Evolutionary conservation across 2,329 filamentous ascomycete species (phyloP).

Genomic region (Colletotrichum higginsianum): DNA sequence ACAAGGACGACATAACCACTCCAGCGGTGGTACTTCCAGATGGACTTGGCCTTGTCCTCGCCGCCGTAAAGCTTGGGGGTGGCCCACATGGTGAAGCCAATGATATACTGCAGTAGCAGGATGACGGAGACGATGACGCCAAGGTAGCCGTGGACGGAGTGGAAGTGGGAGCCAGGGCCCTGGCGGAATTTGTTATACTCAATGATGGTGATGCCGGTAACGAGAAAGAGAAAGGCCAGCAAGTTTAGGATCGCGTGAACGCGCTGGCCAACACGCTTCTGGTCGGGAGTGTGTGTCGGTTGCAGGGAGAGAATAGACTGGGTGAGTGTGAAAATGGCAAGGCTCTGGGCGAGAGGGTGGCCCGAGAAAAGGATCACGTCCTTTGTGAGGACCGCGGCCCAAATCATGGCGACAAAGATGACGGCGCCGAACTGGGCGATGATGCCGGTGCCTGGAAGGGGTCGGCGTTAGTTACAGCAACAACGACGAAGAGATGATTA

Average conservation of each 20-base stretch:
- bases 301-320: slow-evolving; percentile 90
- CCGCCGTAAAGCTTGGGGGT: slow-evolving; percentile 82
- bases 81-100: slow-evolving; percentile 89
- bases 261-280: slow-evolving; percentile 76
- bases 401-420: slow-evolving; percentile 82
- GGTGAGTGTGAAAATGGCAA: slow-evolving; percentile 81
- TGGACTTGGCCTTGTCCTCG: slow-evolving; percentile 81
- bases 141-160: slow-evolving; percentile 84
- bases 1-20: slow-evolving; percentile 82
- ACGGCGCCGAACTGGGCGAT: slow-evolving; percentile 85
- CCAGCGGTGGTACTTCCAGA: slow-evolving; percentile 92
- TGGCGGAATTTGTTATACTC: slow-evolving; percentile 86
- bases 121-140: slow-evolving; percentile 82
- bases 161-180: slow-evolving; percentile 77
- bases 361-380: slow-evolving; percentile 86
- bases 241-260: slow-evolving; percentile 81
- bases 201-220: slow-evolving; percentile 78
- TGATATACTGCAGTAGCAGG: slow-evolving; percentile 79
- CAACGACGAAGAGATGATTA: slow-evolving; percentile 56
- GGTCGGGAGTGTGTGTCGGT: slow-evolving; percentile 82
- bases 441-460: slow-evolving; percentile 78
- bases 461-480: slow-evolving; percentile 12
- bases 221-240: slow-evolving; percentile 72
- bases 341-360: slow-evolving; percentile 81
- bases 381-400: slow-evolving; percentile 81